Percentiles rank a stretch among this genome's conserved stretches.
These are phyloP conservation scores for Yamadazyma atlantica DNA, from an alignment of 1,139 yeast species.

Conservation along the genomic window DNA sequence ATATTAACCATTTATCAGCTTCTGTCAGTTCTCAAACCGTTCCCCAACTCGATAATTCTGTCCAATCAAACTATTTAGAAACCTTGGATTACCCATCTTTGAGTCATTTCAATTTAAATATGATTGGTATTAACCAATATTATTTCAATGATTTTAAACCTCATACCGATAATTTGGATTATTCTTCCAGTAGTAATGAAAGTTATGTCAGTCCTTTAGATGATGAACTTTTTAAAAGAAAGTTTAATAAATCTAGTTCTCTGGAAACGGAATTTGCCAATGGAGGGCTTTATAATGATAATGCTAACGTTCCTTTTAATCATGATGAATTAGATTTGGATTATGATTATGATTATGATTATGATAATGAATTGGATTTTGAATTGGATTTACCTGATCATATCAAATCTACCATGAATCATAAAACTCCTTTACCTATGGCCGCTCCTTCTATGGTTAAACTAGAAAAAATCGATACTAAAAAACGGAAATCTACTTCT, in stretches of 20 bases:
- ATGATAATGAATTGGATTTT: slow-evolving; percentile 1
- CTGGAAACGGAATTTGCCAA: slow-evolving; percentile 1
- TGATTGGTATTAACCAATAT: slow-evolving; percentile 17
- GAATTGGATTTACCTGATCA: background rate
- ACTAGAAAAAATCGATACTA: background rate
- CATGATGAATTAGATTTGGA: slow-evolving; percentile 2
- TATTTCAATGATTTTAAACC: slow-evolving; percentile 24
- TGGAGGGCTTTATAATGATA: background rate
- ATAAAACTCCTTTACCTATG: too few species aligned
- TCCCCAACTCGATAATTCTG: background rate
- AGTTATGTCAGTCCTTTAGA: slow-evolving; percentile 41
- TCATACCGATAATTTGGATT: slow-evolving; percentile 14
- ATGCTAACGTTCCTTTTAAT: background rate
- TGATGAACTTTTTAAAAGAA: slow-evolving; percentile 63
- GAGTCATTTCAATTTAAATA: slow-evolving; percentile 21
- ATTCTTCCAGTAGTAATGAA: slow-evolving; percentile 25
- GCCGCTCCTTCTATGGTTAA: background rate
- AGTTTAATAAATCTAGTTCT: slow-evolving; percentile 3
- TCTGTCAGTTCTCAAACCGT: background rate
- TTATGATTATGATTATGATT: slow-evolving; percentile 1
- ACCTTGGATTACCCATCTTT: slow-evolving; percentile 4
- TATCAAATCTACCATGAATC: background rate
- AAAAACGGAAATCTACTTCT: slow-evolving; percentile 4
- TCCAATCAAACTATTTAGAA: slow-evolving; percentile 1
- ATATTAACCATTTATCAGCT: background rate